Percentiles rank a stretch among this genome's conserved stretches.
Conservation (phyloP, 176 grass and related monocot species). For the Oryza meyeriana region DNA sequence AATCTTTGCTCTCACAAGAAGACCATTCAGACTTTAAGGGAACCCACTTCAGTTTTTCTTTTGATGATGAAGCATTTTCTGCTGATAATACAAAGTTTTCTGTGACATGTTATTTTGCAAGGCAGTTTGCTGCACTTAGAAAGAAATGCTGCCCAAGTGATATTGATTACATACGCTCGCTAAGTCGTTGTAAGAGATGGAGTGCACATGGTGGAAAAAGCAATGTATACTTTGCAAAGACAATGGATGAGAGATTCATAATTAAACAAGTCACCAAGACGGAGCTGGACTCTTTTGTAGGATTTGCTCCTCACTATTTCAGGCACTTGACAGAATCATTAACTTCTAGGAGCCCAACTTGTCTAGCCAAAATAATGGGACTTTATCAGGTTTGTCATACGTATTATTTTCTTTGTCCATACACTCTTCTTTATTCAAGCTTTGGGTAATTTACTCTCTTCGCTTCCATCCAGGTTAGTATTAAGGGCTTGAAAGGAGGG, state of each 20-base stretch:
- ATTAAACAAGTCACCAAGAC: constrained; percentile 94
- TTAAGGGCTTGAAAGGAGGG: constrained; percentile 73
- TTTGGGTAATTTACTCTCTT: constrained; percentile 28
- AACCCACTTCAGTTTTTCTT: constrained; percentile 67
- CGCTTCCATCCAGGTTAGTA: constrained; percentile 57
- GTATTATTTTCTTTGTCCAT: neutral
- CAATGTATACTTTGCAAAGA: constrained; percentile 95
- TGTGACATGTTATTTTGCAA: constrained; percentile 83
- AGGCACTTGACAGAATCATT: constrained; percentile 62
- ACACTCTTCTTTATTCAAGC: neutral
- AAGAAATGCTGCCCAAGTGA: constrained; percentile 64
- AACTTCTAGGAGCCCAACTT: constrained; percentile 64
- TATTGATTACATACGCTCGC: constrained; percentile 72
- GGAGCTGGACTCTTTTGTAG: constrained; percentile 88
- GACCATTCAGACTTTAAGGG: constrained; percentile 49
- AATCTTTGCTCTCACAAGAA: constrained; percentile 39
- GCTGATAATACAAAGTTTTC: constrained; percentile 78
- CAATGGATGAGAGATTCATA: constrained; percentile 87
- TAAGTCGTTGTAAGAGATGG: constrained; percentile 90
- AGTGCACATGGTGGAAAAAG: constrained; percentile 94
- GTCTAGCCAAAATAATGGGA: constrained; percentile 86
- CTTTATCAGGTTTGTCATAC: constrained; percentile 76
- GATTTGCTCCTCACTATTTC: constrained; percentile 86
- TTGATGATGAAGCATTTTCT: constrained; percentile 69
- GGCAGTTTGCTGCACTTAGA: constrained; percentile 70